Base-by-base conservation (phyloP, 805 yeast species). In the Wickerhamomyces alni region DNA sequence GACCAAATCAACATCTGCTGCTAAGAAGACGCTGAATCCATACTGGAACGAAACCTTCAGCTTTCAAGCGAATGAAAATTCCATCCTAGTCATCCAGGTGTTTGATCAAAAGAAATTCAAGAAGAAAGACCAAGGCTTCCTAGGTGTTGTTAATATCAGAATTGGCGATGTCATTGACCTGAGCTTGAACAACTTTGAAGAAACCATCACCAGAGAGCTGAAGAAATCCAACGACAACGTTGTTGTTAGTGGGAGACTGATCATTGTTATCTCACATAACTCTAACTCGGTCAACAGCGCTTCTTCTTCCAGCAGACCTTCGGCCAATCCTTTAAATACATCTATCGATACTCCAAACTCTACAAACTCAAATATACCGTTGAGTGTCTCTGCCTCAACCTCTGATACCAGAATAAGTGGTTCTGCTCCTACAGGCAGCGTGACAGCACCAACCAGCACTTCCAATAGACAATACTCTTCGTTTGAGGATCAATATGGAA, bases 71-170 rank as follows among this genome's bases (percentile, higher is more conserved):
- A 75, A 70, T 37, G 95, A 85, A 54, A 83, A 83, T 55, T 83
- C 95, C 8, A 85, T 89, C 33, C 69, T 93, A 37, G 95, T 91
- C 12, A 78, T 93, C 45, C 98, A 93, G 62, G 93, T 93, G 8
- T 93, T 93, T 64, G 98, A 93, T 62, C 98, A 91, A 61, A 89
- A 88, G 61, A 93, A 93, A 64, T 93, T 93, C 69, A 93, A 93
- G 62, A 88, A 87, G 78, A 89, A 88, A 74, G 99, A 93, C 60
- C 99, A 93, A 63, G 99, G 99, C 5, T 93, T 93, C 54, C 69
- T 93, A 38, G 99, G 99, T 42, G 98, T 93, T 16, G 93, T 93
- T 45, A 93, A 93, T 61, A 75, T 93, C 38, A 73, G 94, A 48
- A 76, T 93, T 24, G 91, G 91, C 32, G 98, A 93, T 61, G 87